Percentiles rank a stretch among this genome's conserved stretches.
Evolutionary conservation across 2,329 filamentous ascomycete genomes (phyloP).

Genomic region (Pseudopithomyces chartarum): DNA sequence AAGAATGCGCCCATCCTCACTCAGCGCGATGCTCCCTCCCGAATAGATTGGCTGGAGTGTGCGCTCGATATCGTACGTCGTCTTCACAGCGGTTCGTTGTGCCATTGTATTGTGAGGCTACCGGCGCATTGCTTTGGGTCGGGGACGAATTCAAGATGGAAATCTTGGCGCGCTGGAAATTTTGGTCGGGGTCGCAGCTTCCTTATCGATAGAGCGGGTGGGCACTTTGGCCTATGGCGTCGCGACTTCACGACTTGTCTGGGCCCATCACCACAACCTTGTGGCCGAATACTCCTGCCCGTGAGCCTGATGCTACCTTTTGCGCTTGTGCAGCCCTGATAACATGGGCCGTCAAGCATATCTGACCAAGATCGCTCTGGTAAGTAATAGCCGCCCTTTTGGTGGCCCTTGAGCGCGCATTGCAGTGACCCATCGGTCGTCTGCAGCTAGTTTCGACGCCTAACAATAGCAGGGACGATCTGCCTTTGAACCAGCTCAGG

Average conservation of each 20-base stretch:
- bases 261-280: neutral
- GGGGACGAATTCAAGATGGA: constrained; percentile 5
- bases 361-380: constrained; percentile 44
- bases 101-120: constrained; percentile 46
- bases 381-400: constrained; percentile 16
- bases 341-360: constrained; percentile 45
- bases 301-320: neutral
- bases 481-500: constrained; percentile 44
- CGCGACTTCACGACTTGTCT: neutral
- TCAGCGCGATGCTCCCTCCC: constrained; percentile 83
- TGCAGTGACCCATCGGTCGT: neutral
- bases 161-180: constrained; percentile 31
- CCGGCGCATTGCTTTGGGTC: constrained; percentile 4
- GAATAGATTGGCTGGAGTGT: constrained; percentile 94
- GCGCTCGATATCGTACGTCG: constrained; percentile 83
- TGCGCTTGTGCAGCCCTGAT: neutral
- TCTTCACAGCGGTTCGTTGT: constrained; percentile 69
- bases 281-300: neutral
- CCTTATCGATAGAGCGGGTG: constrained; percentile 42
- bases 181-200: constrained; percentile 14
- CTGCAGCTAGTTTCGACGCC: constrained; percentile 8
- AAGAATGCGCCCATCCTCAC: constrained; percentile 78
- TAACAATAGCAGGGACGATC: constrained; percentile 46
- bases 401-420: neutral
- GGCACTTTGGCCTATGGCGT: constrained; percentile 13